Base-by-base conservation (phyloP, 768 basidiomycete species). In the Pisolithus sp. region DNA sequence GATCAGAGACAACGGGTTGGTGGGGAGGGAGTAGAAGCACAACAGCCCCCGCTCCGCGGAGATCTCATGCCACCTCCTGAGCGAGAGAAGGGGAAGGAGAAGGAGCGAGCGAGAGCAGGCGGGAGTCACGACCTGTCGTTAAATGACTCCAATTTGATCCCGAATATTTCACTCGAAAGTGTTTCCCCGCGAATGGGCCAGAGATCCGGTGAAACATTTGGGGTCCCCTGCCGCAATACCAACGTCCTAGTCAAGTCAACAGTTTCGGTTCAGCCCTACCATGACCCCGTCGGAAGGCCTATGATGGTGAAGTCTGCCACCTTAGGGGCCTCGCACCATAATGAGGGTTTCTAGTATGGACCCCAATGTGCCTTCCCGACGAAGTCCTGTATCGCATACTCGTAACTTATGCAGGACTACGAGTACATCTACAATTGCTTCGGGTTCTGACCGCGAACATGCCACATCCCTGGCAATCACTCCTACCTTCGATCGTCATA, bases 1-100 rank as follows among this genome's bases (percentile, higher is more conserved):
- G 58, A 53, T 6, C 47, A 49, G 40, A 56, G 48, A 12, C 46
- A 34, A 4, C 53, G 28, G 42, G 26, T 10, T 28, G 31, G 17
- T 30, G 47, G 18, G 1, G 34, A 40, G 34, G 26, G 30, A 36
- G 31, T 1, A 8, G n/a, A 23, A n/a, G 9, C 9, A 10, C 31
- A 5, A 10, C 12, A 12, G 9, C n/a, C 34, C 12, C 1, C 28
- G 17, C 5, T 20, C 20, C 31, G n/a, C 2, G n/a, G 34, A 10
- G n/a, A 15, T 45, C 21, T 15, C 17, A 45, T 26, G 8, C 21
- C 23, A 13, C 43, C 43, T 9, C 13, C 34, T 23, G 34, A 21
- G 8, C 46, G 23, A 12, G 30, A 23, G 10, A 36, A 21, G 34
- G 46, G 46, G 8, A 36, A 47, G 17, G 46, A 31, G 17, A 20